A percentile compares a stretch with the other conserved stretches of the same genome.
Conservation (phyloP, 2,329 filamentous ascomycete species). For the Ophiocordyceps australis region DNA sequence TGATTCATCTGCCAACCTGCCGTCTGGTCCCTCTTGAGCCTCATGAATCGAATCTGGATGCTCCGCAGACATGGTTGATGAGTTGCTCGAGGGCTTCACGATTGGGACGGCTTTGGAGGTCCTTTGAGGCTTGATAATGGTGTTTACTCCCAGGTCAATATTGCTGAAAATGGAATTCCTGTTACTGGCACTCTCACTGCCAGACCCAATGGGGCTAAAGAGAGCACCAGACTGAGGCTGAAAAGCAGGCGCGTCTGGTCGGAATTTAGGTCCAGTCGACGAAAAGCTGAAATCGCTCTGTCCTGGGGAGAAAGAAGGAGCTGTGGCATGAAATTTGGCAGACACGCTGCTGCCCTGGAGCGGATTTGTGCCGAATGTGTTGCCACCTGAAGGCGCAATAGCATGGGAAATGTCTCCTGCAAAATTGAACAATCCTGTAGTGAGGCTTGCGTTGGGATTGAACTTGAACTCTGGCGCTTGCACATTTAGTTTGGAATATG, state of each 20-base stretch:
- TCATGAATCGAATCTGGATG: no score
- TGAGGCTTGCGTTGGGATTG: constrained; percentile 33
- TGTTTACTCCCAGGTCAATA: constrained; percentile 42
- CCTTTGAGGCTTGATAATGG: constrained; percentile 47
- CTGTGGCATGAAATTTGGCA: constrained; percentile 48
- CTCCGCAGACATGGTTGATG: constrained; percentile 16
- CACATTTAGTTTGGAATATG: constrained; percentile 68
- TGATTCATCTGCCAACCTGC: constrained; percentile 37
- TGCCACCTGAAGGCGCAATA: constrained; percentile 21
- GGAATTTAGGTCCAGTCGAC: constrained; percentile 47
- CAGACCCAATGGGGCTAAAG: constrained; percentile 23
- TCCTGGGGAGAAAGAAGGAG: constrained; percentile 53
- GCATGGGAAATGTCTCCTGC: constrained; percentile 28
- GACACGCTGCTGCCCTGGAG: constrained; percentile 14
- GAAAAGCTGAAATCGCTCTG: constrained; percentile 52
- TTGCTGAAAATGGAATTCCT: constrained; percentile 47
- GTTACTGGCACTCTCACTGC: constrained; percentile 21
- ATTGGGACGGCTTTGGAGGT: constrained; percentile 76
- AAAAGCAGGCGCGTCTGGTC: constrained; percentile 60
- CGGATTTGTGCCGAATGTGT: constrained; percentile 6
- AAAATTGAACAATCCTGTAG: constrained; percentile 31
- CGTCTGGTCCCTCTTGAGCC: constrained; percentile 4
- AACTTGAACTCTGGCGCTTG: constrained; percentile 81
- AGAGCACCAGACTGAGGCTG: constrained; percentile 34
- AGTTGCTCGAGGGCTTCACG: constrained; percentile 41